A percentile compares a stretch with the other conserved stretches of the same genome.
phyloP scores from a whole-genome alignment of 1,284 basidiomycete species.

The Irpex sp. region DNA sequence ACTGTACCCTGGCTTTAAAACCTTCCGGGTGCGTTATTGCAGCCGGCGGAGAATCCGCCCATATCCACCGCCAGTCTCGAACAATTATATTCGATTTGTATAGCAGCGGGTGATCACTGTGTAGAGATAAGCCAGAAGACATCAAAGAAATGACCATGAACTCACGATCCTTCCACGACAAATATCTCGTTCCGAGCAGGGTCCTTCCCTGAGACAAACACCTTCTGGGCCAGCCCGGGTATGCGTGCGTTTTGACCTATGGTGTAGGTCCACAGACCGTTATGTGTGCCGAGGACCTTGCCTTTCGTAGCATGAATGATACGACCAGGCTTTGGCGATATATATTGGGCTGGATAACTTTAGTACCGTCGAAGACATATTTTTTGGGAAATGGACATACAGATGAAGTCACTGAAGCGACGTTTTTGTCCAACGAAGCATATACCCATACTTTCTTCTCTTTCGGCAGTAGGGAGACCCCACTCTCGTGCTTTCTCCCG shows the following conservation, averaged over 20 bases:
- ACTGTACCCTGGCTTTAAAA: slow-evolving; percentile 55
- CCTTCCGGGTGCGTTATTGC: slow-evolving; percentile 40
- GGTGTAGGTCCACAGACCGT: slow-evolving; percentile 86
- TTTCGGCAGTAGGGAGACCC: slow-evolving; percentile 72
- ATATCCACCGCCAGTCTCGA: slow-evolving; percentile 73
- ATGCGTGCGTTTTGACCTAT: slow-evolving; percentile 81
- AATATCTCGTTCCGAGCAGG: slow-evolving; percentile 56
- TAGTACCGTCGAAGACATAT: background rate
- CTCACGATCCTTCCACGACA: slow-evolving; percentile 75
- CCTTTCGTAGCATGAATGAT: slow-evolving; percentile 64
- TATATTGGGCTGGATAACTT: slow-evolving; percentile 65
- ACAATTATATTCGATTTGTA: slow-evolving; percentile 41
- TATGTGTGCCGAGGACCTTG: slow-evolving; percentile 57
- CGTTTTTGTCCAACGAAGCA: slow-evolving; percentile 90
- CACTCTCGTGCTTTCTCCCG: slow-evolving; percentile 72
- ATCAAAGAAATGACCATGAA: slow-evolving; percentile 17
- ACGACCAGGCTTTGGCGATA: slow-evolving; percentile 61
- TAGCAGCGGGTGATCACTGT: slow-evolving; percentile 65
- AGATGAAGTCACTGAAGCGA: slow-evolving; percentile 73
- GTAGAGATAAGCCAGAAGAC: background rate
- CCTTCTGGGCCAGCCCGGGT: slow-evolving; percentile 54
- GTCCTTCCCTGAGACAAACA: slow-evolving; percentile 82
- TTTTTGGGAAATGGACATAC: slow-evolving; percentile 35
- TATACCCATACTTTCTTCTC: slow-evolving; percentile 93
- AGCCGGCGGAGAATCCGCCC: slow-evolving; percentile 53